Percentiles rank a stretch among this genome's conserved stretches.
Evolutionary conservation across 305 asterid species (phyloP).

Genomic region (Ajuga reptans): DNA sequence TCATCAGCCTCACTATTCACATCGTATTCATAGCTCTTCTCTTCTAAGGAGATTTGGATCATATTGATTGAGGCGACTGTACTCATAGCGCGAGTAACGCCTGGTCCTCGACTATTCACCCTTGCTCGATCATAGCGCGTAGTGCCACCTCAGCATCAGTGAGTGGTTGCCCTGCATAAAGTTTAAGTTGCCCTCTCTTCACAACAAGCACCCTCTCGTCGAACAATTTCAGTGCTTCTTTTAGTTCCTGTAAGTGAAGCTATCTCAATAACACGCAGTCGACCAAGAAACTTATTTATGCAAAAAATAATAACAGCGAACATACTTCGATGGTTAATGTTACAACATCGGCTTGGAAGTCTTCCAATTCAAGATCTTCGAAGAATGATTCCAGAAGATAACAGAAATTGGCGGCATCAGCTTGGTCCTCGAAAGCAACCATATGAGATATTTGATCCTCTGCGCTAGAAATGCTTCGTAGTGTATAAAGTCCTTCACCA

Average conservation of each 20-base stretch:
- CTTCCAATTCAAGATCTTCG: slow-evolving; percentile 52
- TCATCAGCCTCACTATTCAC: no score
- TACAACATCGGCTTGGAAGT: slow-evolving; percentile 53
- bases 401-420: slow-evolving; percentile 76
- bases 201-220: slow-evolving; percentile 49
- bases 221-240: slow-evolving; percentile 31
- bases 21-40: no score
- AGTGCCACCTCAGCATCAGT: slow-evolving; percentile 69
- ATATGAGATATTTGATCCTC: slow-evolving; percentile 38
- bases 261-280: background rate
- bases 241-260: slow-evolving; percentile 49
- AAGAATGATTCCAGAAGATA: slow-evolving; percentile 64
- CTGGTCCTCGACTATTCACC: no score
- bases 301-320: background rate
- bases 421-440: slow-evolving; percentile 74
- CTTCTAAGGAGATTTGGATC: no score
- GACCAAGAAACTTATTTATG: background rate
- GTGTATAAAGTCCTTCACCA: slow-evolving; percentile 50
- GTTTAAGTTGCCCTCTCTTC: slow-evolving; percentile 67
- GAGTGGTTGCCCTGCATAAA: slow-evolving; percentile 83
- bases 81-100: no score
- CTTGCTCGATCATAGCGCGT: slow-evolving; percentile 36
- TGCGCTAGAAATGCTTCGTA: slow-evolving; percentile 36
- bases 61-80: no score
- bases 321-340: slow-evolving; percentile 63